A percentile compares a stretch with the other conserved stretches of the same genome.
phyloP scores from a whole-genome alignment of 345 rosid genomes.

The Acer saccharum region DNA sequence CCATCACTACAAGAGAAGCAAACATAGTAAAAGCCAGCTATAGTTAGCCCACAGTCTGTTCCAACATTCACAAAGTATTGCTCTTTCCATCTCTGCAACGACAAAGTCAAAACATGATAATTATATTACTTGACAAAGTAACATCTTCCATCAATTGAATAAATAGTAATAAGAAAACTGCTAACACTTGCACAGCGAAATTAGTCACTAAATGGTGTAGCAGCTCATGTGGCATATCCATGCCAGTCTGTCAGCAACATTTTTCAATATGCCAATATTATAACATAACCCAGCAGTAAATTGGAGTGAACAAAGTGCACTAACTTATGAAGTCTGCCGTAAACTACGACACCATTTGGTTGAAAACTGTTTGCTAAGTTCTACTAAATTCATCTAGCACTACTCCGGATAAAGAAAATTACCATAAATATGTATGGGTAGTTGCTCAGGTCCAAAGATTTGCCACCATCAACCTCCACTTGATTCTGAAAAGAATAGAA shows the following conservation, averaged over 20 bases:
- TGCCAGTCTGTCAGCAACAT: neutral
- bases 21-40: slow-evolving; percentile 94
- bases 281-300: neutral
- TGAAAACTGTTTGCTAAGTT: neutral
- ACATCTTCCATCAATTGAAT: no score
- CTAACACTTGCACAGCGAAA: neutral
- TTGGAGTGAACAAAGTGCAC: neutral
- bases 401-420: slow-evolving; percentile 5
- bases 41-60: slow-evolving; percentile 92
- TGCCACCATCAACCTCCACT: slow-evolving; percentile 86
- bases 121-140: neutral
- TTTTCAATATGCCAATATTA: neutral
- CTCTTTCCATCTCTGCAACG: slow-evolving; percentile 89
- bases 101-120: slow-evolving; percentile 15
- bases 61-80: slow-evolving; percentile 95
- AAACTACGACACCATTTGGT: neutral
- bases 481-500: slow-evolving; percentile 47
- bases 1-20: slow-evolving; percentile 94
- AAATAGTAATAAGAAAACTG: no score
- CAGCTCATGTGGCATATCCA: neutral
- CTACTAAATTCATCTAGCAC: neutral
- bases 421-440: slow-evolving; percentile 84
- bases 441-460: slow-evolving; percentile 76
- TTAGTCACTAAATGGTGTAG: neutral
- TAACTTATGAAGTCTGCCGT: neutral